Evolutionary conservation across 2,329 filamentous ascomycete species (phyloP).

Genomic region (Colletotrichum tabaci): DNA sequence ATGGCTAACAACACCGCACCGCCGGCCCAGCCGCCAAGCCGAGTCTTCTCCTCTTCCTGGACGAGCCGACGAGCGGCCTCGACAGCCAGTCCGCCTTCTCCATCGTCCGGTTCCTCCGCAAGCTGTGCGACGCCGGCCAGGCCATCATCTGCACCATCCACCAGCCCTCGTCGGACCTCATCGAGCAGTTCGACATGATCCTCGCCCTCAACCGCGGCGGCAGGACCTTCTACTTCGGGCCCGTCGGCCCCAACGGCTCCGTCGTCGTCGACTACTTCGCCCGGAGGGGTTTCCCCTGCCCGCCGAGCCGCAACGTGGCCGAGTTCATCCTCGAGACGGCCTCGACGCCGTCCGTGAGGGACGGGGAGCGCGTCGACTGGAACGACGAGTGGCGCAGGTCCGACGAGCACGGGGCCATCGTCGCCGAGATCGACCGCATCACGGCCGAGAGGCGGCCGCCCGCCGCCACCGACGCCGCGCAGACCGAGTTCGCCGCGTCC

Average conservation of each 20-base stretch:
- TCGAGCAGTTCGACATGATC: constrained; percentile 81
- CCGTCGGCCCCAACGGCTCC: constrained; percentile 76
- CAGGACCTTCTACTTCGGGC: constrained; percentile 82
- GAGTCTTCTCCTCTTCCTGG: constrained; percentile 75
- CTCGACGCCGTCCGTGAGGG: constrained; percentile 52
- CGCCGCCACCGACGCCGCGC: constrained; percentile 43
- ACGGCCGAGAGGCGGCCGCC: constrained; percentile 58
- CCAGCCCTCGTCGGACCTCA: constrained; percentile 72
- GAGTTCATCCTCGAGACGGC: constrained; percentile 66
- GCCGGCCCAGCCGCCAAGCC: constrained; percentile 67
- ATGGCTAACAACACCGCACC: background rate
- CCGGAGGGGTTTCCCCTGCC: constrained; percentile 75
- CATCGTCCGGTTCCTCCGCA: constrained; percentile 60
- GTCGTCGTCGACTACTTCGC: constrained; percentile 72
- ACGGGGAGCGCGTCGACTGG: constrained; percentile 72
- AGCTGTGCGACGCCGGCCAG: constrained; percentile 72
- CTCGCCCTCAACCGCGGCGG: constrained; percentile 78
- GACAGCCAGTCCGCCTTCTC: constrained; percentile 55
- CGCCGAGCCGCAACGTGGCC: constrained; percentile 66
- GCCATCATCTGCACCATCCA: constrained; percentile 77
- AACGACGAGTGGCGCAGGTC: constrained; percentile 82
- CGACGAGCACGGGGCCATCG: constrained; percentile 69
- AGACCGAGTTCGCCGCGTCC: constrained; percentile 77
- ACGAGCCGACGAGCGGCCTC: constrained; percentile 72
- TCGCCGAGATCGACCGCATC: constrained; percentile 76